A percentile compares a stretch with the other conserved stretches of the same genome.
These are phyloP conservation scores for Phytopythium helicoides DNA, from an alignment of 352 stramenopile genomes.

Conservation along the genomic window DNA sequence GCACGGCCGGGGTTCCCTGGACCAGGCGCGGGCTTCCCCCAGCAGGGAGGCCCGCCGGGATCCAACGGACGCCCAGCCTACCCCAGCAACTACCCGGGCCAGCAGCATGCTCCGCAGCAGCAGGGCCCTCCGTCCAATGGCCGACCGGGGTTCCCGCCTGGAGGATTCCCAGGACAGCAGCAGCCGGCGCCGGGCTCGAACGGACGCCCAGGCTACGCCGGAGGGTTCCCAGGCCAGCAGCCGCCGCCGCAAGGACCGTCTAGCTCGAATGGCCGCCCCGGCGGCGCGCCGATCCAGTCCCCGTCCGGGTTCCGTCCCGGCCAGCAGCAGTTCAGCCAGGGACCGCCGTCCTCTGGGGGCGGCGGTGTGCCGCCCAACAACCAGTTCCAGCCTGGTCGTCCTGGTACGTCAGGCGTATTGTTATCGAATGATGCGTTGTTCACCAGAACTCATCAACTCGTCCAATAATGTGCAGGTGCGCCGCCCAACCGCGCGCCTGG, in stretches of 20 bases:
- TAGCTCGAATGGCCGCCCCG: slow-evolving; percentile 12
- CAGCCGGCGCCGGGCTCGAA: slow-evolving; percentile 3
- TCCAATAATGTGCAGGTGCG: slow-evolving; percentile 4
- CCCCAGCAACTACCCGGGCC: slow-evolving; percentile 4
- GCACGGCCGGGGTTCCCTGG: slow-evolving; percentile 19
- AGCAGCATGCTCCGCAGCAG: too few relatives aligned
- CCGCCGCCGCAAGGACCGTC: slow-evolving; percentile 22
- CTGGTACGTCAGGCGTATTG: not conserved
- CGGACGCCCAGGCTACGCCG: not conserved
- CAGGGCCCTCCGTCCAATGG: slow-evolving; percentile 1
- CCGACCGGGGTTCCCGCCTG: slow-evolving; percentile 1
- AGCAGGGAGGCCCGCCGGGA: slow-evolving; percentile 4
- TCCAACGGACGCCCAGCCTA: slow-evolving; percentile 5
- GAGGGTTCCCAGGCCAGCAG: slow-evolving; percentile 1
- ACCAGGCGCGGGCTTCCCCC: slow-evolving; percentile 3
- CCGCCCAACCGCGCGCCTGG: slow-evolving; percentile 15
- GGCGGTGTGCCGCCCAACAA: slow-evolving; percentile 31
- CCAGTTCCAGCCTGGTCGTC: slow-evolving; percentile 22
- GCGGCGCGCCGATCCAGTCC: slow-evolving; percentile 2
- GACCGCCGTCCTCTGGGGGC: slow-evolving; percentile 23
- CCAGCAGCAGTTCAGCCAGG: slow-evolving; percentile 20
- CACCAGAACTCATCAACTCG: too few relatives aligned
- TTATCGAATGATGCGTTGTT: not conserved
- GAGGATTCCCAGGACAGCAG: slow-evolving; percentile 3
- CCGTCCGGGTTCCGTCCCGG: slow-evolving; percentile 8